Base-by-base conservation (phyloP, 2,329 filamentous ascomycete genomes). In the Ophioceras dolichostomum region DNA sequence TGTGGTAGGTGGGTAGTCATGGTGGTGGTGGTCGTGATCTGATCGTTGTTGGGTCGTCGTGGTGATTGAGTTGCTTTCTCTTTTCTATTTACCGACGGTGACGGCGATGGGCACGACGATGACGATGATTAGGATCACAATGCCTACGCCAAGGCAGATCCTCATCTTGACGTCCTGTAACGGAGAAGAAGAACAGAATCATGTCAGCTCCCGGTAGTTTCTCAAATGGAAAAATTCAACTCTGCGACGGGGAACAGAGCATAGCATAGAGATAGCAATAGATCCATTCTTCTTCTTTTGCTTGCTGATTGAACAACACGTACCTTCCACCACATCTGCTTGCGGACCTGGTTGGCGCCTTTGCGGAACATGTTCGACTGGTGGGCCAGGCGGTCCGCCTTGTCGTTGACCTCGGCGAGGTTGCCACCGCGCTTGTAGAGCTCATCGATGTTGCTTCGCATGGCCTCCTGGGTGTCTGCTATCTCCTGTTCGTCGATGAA, bases 271-370 rank as follows among this genome's bases (percentile, higher is more conserved):
- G n/a, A n/a, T n/a, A n/a, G n/a, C n/a, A n/a, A n/a, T n/a, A n/a
- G n/a, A n/a, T n/a, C n/a, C n/a, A n/a, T n/a, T n/a, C n/a, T n/a
- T n/a, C n/a, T n/a, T n/a, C n/a, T n/a, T n/a, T n/a, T n/a, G n/a
- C n/a, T n/a, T n/a, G n/a, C n/a, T n/a, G n/a, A n/a, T n/a, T n/a
- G n/a, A n/a, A n/a, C n/a, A n/a, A n/a, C n/a, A n/a, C 48, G 31
- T 42, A 52, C 50, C 49, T 96, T 96, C 89, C 88, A 96, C 89
- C 89, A 96, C 89, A 96, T 96, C 64, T 94, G 80, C 71, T 88
- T 89, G 61, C 91, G 79, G 50, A 98, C 89, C 52, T 86, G 73
- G 70, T 96, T 98, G 62, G 93, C 91, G 47, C 91, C 89, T 49
- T 88, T 81, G 54, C 88, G 85, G 76, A 98, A 98, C 45, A 86